These are phyloP conservation scores for Salix exigua DNA, from an alignment of 345 rosid species.

Conservation along the genomic window DNA sequence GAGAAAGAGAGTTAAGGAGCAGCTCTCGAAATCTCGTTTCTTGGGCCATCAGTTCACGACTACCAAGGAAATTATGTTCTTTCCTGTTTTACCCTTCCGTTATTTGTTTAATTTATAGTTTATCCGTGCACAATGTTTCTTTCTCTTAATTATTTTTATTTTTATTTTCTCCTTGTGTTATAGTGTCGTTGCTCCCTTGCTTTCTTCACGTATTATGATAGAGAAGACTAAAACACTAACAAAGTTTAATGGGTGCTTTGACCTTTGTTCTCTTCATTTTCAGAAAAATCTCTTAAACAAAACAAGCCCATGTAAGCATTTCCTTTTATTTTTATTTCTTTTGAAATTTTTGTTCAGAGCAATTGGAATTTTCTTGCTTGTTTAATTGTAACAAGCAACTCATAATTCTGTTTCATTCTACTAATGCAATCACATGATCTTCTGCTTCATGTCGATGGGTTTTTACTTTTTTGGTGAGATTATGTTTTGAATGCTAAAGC, in stretches of 20 bases:
- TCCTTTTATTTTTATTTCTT: neutral
- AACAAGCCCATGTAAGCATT: conserved; percentile 49
- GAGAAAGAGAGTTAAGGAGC: neutral
- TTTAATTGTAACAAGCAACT: neutral
- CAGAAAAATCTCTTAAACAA: conserved; percentile 42
- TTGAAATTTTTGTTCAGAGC: neutral
- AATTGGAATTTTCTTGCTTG: neutral
- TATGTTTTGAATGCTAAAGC: conserved; percentile 30
- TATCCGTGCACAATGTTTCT: neutral
- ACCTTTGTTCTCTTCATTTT: conserved; percentile 41
- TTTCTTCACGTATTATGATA: conserved; percentile 26
- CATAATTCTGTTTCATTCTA: conserved; percentile 28
- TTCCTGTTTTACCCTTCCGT: conserved; percentile 37
- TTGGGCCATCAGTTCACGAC: conserved; percentile 53
- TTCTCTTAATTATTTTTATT: neutral
- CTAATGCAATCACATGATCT: conserved; percentile 47
- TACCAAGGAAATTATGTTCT: conserved; percentile 33
- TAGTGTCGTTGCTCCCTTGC: conserved; percentile 16
- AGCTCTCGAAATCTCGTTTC: conserved; percentile 41
- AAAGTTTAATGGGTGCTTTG: conserved; percentile 41
- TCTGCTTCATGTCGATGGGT: conserved; percentile 26
- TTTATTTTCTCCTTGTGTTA: conserved; percentile 9
- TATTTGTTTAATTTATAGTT: neutral
- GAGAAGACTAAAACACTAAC: conserved; percentile 25
- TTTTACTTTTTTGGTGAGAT: conserved; percentile 19